Evolutionary conservation across 2,329 filamentous ascomycete genomes (phyloP).

Genomic region (Monilinia fructigena): DNA sequence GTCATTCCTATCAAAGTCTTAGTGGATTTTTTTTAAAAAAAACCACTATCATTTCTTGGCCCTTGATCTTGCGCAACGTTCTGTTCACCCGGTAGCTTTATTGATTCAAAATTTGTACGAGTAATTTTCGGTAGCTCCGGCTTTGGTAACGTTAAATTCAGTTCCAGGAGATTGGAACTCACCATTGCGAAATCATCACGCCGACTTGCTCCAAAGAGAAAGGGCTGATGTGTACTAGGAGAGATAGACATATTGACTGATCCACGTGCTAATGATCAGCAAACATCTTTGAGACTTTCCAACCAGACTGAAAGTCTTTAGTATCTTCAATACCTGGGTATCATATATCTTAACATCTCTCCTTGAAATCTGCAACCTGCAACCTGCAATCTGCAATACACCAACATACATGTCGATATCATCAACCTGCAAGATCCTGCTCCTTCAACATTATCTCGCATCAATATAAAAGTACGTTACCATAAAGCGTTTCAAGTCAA

Average conservation of each 20-base stretch:
- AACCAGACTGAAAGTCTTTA: conserved; percentile 24
- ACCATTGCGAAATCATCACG: conserved; percentile 29
- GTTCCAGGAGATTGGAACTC: conserved; percentile 30
- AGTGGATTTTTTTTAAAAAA: conserved; percentile 5
- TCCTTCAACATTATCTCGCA: conserved; percentile 17
- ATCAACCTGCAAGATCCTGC: conserved; percentile 19
- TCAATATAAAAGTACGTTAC: conserved; percentile 20
- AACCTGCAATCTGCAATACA: conserved; percentile 12
- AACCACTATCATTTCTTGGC: conserved; percentile 6
- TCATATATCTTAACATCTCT: conserved; percentile 25
- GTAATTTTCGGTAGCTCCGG: conserved; percentile 29
- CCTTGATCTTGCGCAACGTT: conserved; percentile 26
- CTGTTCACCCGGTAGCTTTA: conserved; percentile 28
- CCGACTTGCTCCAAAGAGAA: conserved; percentile 20
- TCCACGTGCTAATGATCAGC: conserved; percentile 25
- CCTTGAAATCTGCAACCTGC: conserved; percentile 17
- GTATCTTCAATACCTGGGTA: conserved; percentile 18
- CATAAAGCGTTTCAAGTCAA: conserved; percentile 6
- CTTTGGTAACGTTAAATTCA: conserved; percentile 29
- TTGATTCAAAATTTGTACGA: conserved; percentile 30
- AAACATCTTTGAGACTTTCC: conserved; percentile 20
- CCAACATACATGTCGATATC: conserved; percentile 8
- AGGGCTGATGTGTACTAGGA: conserved; percentile 25
- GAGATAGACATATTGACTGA: conserved; percentile 11
- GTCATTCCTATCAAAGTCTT: conserved; percentile 22